Conservation (phyloP, 495 filamentous ascomycete genomes). For the Mytilinidion resinicola region DNA sequence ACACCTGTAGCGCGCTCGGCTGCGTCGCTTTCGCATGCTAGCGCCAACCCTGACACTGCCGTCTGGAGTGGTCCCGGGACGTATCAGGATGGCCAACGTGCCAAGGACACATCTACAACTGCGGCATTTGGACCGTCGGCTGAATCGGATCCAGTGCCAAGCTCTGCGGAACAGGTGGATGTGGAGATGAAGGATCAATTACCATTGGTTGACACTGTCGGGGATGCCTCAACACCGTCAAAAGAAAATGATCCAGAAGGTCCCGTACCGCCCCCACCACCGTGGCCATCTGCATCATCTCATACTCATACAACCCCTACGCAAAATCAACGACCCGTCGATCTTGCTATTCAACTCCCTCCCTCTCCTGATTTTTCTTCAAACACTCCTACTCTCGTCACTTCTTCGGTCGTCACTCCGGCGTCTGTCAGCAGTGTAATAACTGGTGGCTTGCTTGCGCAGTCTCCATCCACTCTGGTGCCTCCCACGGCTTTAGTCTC, state of each 20-base stretch:
- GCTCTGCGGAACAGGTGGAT: slow-evolving; percentile 5
- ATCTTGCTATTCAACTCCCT: slow-evolving; percentile 20
- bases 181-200: slow-evolving; percentile 32
- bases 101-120: slow-evolving; percentile 2
- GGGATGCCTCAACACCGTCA: slow-evolving; percentile 15
- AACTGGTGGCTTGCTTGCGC: slow-evolving; percentile 32
- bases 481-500: slow-evolving; percentile 37
- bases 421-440: slow-evolving; percentile 13
- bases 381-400: slow-evolving; percentile 36
- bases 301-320: neutral
- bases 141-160: neutral
- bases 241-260: slow-evolving; percentile 2
- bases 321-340: slow-evolving; percentile 8
- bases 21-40: neutral
- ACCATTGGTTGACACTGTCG: slow-evolving; percentile 3
- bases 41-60: neutral
- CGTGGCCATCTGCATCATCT: slow-evolving; percentile 16
- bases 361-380: slow-evolving; percentile 29
- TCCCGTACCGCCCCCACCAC: slow-evolving; percentile 27
- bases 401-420: slow-evolving; percentile 39
- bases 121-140: neutral
- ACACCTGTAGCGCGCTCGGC: slow-evolving; percentile 3
- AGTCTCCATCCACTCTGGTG: slow-evolving; percentile 49
- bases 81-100: neutral
- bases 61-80: neutral